These are phyloP conservation scores for Phaseolus coccineus DNA, from an alignment of 331 rosid species.

Conservation along the genomic window DNA sequence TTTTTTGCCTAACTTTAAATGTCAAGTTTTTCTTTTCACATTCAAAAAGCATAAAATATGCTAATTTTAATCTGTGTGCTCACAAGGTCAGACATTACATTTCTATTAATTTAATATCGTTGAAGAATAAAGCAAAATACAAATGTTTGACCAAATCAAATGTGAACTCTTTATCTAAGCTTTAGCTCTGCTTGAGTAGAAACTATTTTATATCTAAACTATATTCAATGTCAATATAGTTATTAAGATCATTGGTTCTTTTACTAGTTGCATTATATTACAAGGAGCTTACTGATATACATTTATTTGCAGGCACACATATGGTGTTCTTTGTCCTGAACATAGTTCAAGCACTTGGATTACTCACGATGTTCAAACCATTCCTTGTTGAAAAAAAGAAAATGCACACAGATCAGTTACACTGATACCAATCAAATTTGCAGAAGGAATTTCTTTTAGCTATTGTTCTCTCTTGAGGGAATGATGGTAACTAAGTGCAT, in stretches of 20 bases:
- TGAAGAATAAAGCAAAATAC: too few species aligned
- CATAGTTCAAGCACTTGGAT: slow-evolving; percentile 53
- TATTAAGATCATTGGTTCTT: neutral
- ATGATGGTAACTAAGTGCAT: too few species aligned
- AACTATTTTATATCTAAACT: neutral
- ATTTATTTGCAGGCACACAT: slow-evolving; percentile 57
- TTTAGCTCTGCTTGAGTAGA: too few species aligned
- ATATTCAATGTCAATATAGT: neutral
- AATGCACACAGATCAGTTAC: neutral
- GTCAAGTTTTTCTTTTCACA: too few species aligned
- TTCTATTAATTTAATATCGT: too few species aligned
- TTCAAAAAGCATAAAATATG: too few species aligned
- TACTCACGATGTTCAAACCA: slow-evolving; percentile 67
- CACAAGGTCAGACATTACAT: too few species aligned
- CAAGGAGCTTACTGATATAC: neutral
- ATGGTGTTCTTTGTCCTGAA: slow-evolving; percentile 67
- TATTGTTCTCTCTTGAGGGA: too few species aligned
- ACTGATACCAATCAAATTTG: neutral
- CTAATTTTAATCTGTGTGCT: too few species aligned
- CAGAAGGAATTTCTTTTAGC: too few species aligned
- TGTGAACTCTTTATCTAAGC: too few species aligned
- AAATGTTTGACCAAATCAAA: too few species aligned
- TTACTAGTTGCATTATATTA: neutral
- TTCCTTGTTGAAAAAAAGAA: slow-evolving; percentile 51
- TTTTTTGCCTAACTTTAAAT: neutral